A percentile compares a stretch with the other conserved stretches of the same genome.
Conservation (phyloP, 2,329 filamentous ascomycete species). For the Calonectria leucothoes region DNA sequence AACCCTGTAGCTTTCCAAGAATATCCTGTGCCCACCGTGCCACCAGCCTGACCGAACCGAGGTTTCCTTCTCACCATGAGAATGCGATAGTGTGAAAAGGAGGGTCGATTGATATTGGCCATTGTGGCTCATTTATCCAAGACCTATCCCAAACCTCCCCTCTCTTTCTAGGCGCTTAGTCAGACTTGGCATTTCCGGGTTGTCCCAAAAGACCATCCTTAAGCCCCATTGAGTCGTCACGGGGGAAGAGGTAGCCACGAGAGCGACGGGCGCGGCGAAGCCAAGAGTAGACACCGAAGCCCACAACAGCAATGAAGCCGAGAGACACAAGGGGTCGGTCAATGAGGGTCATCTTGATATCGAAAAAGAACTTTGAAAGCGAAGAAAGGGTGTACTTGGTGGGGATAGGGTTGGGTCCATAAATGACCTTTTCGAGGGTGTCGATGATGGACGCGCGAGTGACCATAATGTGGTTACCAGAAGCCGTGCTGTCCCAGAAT, state of each 20-base stretch:
- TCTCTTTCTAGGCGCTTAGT: constrained; percentile 33
- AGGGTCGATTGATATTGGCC: not conserved
- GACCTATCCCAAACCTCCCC: not conserved
- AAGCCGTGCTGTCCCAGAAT: constrained; percentile 94
- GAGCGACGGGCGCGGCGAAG: constrained; percentile 65
- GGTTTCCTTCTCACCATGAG: not conserved
- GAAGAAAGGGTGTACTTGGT: constrained; percentile 82
- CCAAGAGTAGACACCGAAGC: constrained; percentile 64
- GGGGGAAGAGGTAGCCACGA: constrained; percentile 69
- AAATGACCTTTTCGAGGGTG: constrained; percentile 79
- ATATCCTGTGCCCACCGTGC: not conserved
- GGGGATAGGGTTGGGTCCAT: constrained; percentile 76
- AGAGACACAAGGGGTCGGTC: constrained; percentile 71
- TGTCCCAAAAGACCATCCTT: constrained; percentile 75
- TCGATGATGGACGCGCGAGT: constrained; percentile 92
- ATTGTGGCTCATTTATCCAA: not conserved
- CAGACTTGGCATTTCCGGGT: constrained; percentile 50
- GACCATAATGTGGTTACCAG: constrained; percentile 89
- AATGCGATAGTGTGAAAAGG: not conserved
- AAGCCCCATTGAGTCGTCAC: constrained; percentile 68
- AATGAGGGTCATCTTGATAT: constrained; percentile 67
- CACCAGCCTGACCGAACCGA: not conserved
- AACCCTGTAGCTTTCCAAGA: not conserved
- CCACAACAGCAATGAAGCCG: constrained; percentile 67
- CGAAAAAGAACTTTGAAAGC: constrained; percentile 78